A percentile compares a stretch with the other conserved stretches of the same genome.
Conservation (phyloP, 2,329 filamentous ascomycete genomes). For the Aspergillaceae sp. region DNA sequence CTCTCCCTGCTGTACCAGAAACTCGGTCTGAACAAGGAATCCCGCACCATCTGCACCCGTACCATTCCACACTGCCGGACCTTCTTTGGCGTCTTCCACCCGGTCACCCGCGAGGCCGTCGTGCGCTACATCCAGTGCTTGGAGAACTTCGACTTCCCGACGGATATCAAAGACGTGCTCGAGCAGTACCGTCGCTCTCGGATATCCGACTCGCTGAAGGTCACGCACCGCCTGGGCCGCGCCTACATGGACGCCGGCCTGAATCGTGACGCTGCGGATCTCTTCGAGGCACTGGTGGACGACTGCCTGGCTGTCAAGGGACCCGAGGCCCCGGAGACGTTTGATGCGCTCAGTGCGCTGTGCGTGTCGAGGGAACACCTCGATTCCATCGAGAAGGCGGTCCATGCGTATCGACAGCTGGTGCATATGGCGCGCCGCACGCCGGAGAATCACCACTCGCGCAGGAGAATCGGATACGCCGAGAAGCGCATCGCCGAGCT, state of each 20-base stretch:
- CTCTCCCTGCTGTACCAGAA: slow-evolving; percentile 22
- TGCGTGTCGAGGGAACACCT: slow-evolving; percentile 22
- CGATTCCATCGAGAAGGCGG: slow-evolving; percentile 20
- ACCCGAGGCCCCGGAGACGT: slow-evolving; percentile 19
- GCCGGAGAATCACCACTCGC: slow-evolving; percentile 17
- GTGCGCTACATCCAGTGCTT: slow-evolving; percentile 19
- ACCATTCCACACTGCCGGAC: slow-evolving; percentile 20
- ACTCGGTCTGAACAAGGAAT: slow-evolving; percentile 20
- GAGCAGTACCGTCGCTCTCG: slow-evolving; percentile 19
- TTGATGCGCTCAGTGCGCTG: slow-evolving; percentile 22
- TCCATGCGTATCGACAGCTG: slow-evolving; percentile 21
- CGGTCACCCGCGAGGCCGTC: slow-evolving; percentile 17
- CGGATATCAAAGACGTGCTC: slow-evolving; percentile 18
- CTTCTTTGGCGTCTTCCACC: slow-evolving; percentile 16
- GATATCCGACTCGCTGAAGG: slow-evolving; percentile 16
- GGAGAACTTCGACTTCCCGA: slow-evolving; percentile 22
- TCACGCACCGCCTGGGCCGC: slow-evolving; percentile 19
- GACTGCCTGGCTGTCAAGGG: slow-evolving; percentile 18
- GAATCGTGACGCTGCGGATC: slow-evolving; percentile 18
- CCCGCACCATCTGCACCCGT: slow-evolving; percentile 14
- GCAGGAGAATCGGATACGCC: slow-evolving; percentile 18
- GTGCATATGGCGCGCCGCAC: slow-evolving; percentile 18
- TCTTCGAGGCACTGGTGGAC: slow-evolving; percentile 20
- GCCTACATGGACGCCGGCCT: slow-evolving; percentile 23
- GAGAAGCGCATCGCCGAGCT: slow-evolving; percentile 20